These are phyloP conservation scores for Naganishia antarctica DNA, from an alignment of 768 basidiomycete species.

Conservation along the genomic window DNA sequence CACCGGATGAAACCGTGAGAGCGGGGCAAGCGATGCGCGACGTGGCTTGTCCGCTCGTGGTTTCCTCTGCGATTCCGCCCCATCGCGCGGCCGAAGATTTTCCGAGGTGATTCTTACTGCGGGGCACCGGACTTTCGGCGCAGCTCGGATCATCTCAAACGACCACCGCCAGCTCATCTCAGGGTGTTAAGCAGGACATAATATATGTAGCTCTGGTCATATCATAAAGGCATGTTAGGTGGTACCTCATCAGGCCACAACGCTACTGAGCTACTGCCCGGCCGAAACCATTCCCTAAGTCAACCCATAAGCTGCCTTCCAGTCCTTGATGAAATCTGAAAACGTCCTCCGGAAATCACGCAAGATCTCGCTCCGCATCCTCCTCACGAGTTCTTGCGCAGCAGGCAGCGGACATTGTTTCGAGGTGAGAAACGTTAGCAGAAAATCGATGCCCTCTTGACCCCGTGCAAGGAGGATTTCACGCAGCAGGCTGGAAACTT, in stretches of 20 bases:
- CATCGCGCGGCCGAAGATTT: not conserved
- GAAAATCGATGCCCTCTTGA: slow-evolving; percentile 73
- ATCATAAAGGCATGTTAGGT: not conserved
- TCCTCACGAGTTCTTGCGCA: slow-evolving; percentile 62
- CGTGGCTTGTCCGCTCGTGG: not conserved
- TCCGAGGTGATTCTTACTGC: not conserved
- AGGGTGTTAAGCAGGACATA: no score
- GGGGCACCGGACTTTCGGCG: not conserved
- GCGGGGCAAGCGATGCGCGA: slow-evolving; percentile 12
- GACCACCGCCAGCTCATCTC: no score
- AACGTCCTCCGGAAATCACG: slow-evolving; percentile 48
- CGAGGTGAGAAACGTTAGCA: slow-evolving; percentile 78
- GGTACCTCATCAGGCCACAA: not conserved
- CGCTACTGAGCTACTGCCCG: no score
- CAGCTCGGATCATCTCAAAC: not conserved
- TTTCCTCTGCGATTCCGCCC: not conserved
- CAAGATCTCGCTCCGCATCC: slow-evolving; percentile 41
- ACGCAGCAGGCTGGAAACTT: slow-evolving; percentile 81
- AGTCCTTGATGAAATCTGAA: slow-evolving; percentile 47
- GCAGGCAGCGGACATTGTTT: slow-evolving; percentile 78
- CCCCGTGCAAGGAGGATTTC: slow-evolving; percentile 70
- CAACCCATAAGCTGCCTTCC: slow-evolving; percentile 30
- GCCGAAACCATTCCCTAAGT: not conserved
- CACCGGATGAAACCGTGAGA: slow-evolving; percentile 17
- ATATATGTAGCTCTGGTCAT: no score